A percentile compares a stretch with the other conserved stretches of the same genome.
Conservation (phyloP, 495 filamentous ascomycete genomes). For the Hyaloscypha variabilis region DNA sequence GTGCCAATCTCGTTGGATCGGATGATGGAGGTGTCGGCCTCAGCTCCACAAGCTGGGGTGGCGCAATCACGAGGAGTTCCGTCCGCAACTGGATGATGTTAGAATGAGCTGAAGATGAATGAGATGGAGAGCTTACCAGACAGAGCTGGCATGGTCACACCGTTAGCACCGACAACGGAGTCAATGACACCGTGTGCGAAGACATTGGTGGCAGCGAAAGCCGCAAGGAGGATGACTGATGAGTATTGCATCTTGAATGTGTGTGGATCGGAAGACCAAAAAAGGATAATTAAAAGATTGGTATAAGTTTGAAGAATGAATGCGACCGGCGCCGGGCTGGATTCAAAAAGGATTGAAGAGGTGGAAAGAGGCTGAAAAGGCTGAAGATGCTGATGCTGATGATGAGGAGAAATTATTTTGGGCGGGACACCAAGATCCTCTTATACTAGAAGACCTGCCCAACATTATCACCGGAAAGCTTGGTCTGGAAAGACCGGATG, state of each 20-base stretch:
- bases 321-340: conserved; percentile 32
- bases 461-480: conserved; percentile 13
- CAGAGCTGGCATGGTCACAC: conserved; percentile 56
- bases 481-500: conserved; percentile 23
- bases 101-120: not conserved
- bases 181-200: conserved; percentile 53
- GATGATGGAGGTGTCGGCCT: conserved; percentile 57
- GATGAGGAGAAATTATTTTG: conserved; percentile 28
- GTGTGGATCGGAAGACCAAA: conserved; percentile 18
- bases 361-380: conserved; percentile 18
- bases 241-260: conserved; percentile 37
- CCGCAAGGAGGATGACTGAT: conserved; percentile 33
- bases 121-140: conserved; percentile 37
- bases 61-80: conserved; percentile 61
- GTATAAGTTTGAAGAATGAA: conserved; percentile 16
- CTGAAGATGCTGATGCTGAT: conserved; percentile 28
- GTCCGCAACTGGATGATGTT: conserved; percentile 47
- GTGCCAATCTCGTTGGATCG: conserved; percentile 47
- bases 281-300: conserved; percentile 26
- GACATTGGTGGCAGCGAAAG: conserved; percentile 36
- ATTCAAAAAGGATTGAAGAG: conserved; percentile 26
- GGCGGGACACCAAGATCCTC: conserved; percentile 17
- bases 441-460: conserved; percentile 20
- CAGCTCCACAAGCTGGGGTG: conserved; percentile 50
- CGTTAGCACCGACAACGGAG: conserved; percentile 53